Conservation (phyloP, 306 rosid species). For the Cucurbita argyrosperma region DNA sequence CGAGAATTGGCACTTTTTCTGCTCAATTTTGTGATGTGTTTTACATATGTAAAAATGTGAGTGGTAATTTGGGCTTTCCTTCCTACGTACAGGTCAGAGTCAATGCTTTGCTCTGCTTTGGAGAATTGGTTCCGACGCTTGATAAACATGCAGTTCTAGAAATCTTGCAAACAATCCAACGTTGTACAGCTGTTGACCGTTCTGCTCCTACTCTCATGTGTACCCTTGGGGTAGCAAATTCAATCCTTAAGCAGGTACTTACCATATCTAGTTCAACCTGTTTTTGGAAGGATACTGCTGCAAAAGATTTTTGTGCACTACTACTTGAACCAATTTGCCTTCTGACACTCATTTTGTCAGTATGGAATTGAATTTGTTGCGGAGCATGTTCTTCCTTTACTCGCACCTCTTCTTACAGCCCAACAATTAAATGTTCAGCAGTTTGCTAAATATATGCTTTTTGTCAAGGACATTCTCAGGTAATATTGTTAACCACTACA, state of each 20-base stretch:
- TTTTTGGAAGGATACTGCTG: neutral
- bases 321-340: conserved; percentile 5
- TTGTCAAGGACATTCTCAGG: conserved; percentile 94
- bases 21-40: neutral
- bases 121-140: conserved; percentile 62
- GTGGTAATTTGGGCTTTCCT: neutral
- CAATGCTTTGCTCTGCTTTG: conserved; percentile 85
- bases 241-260: conserved; percentile 77
- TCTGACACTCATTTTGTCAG: conserved; percentile 36
- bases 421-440: conserved; percentile 94
- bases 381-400: conserved; percentile 88
- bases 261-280: neutral
- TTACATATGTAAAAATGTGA: neutral
- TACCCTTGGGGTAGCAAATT: conserved; percentile 91
- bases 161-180: conserved; percentile 86
- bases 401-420: conserved; percentile 69
- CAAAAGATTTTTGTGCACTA: neutral
- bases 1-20: neutral
- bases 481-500: conserved; percentile 10
- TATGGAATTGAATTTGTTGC: conserved; percentile 85
- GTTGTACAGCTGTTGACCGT: conserved; percentile 90
- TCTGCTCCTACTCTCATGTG: conserved; percentile 99
- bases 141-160: conserved; percentile 78
- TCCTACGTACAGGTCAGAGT: conserved; percentile 70
- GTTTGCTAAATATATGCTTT: conserved; percentile 96